Conservation (phyloP, 2,329 filamentous ascomycete genomes). For the Ambrosiella cleistominuta region DNA sequence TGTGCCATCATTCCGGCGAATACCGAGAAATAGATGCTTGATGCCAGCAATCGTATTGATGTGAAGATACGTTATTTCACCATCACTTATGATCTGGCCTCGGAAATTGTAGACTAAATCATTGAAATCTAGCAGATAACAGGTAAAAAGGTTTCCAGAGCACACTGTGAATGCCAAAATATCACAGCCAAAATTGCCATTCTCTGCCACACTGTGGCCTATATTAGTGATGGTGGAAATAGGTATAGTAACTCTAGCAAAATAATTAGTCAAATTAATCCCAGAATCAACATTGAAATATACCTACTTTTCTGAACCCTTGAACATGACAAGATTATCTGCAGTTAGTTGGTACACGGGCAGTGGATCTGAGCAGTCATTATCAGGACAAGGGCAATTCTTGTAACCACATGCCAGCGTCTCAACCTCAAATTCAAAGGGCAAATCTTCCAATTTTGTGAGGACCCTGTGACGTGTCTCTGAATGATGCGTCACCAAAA, state of each 20-base stretch:
- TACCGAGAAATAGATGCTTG: background rate
- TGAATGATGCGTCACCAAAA: constrained; percentile 26
- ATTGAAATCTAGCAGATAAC: background rate
- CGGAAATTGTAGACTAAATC: background rate
- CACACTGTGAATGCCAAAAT: no score
- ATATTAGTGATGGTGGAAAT: no score
- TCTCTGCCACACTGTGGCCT: no score
- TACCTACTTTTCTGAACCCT: no score
- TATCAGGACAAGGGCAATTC: background rate
- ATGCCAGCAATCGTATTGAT: background rate
- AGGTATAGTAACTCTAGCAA: no score
- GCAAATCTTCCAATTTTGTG: constrained; percentile 21
- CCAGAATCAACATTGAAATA: no score
- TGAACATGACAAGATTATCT: no score
- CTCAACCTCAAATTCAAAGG: background rate
- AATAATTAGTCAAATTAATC: no score
- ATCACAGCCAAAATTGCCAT: no score
- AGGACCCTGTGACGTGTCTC: constrained; percentile 19
- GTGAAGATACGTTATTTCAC: background rate
- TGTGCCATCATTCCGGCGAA: background rate
- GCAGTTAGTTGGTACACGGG: background rate
- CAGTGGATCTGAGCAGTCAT: background rate
- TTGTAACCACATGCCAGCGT: background rate
- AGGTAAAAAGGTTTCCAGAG: background rate
- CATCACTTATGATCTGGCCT: background rate